A percentile compares a stretch with the other conserved stretches of the same genome.
These are phyloP conservation scores for Ustilago bromivora DNA, from an alignment of 1,284 basidiomycete genomes.

Conservation along the genomic window DNA sequence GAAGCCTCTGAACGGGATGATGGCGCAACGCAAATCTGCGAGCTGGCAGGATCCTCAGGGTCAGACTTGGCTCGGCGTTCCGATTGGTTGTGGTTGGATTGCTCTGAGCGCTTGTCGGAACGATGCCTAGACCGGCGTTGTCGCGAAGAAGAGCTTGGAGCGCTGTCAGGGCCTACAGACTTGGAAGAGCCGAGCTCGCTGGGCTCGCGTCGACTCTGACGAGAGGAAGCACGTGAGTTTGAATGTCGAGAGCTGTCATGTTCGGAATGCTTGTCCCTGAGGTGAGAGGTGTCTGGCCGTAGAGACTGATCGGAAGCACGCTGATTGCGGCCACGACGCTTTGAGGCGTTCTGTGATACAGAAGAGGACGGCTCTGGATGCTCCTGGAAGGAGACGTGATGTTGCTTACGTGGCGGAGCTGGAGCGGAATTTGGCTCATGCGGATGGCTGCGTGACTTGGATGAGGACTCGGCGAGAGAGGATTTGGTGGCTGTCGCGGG, in stretches of 20 bases:
- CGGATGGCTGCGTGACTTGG: slow-evolving; percentile 14
- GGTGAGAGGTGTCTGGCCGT: slow-evolving; percentile 19
- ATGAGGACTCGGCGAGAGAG: slow-evolving; percentile 32
- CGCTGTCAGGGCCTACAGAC: slow-evolving; percentile 23
- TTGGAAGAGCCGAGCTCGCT: slow-evolving; percentile 39
- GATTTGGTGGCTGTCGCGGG: slow-evolving; percentile 26
- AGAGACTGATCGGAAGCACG: slow-evolving; percentile 19
- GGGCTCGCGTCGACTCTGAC: slow-evolving; percentile 38
- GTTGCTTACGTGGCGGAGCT: slow-evolving; percentile 31
- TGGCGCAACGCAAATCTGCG: slow-evolving; percentile 13
- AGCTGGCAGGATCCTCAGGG: neutral
- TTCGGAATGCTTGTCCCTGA: slow-evolving; percentile 30
- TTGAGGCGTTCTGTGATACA: slow-evolving; percentile 9
- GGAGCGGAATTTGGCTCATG: slow-evolving; percentile 7
- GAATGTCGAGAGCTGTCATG: slow-evolving; percentile 31
- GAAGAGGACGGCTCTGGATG: slow-evolving; percentile 18
- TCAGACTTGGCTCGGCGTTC: slow-evolving; percentile 17
- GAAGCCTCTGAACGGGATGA: slow-evolving; percentile 26
- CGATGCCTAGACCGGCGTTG: slow-evolving; percentile 22
- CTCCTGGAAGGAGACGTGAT: slow-evolving; percentile 51
- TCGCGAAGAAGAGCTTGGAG: slow-evolving; percentile 28
- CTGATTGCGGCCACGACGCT: slow-evolving; percentile 29
- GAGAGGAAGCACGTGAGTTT: slow-evolving; percentile 38
- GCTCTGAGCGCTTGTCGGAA: slow-evolving; percentile 28
- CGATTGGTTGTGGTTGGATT: slow-evolving; percentile 9